Base-by-base conservation (phyloP, 345 rosid species). In the Physaria fendleri region DNA sequence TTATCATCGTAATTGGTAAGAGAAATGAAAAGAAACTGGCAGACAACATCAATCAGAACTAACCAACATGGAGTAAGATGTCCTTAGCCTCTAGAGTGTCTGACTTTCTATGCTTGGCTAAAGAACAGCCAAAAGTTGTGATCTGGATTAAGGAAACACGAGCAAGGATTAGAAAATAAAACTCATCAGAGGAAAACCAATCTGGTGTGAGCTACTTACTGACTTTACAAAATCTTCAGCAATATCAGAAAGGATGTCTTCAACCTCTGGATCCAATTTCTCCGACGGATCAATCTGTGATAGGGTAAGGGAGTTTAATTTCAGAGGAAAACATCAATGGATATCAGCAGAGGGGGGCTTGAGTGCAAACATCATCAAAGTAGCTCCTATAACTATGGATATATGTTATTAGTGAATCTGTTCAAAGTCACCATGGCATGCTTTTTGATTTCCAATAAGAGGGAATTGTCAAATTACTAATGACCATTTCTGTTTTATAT, bases 51-150 rank as follows among this genome's bases (percentile, higher is more conserved):
- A 49, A 35, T 20, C 63, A 75, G 42, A 69, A 80, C 89, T 55
- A 50, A 93, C 99, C 99, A 71, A 93, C 87, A 76, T 93, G 97
- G 57, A 87, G 72, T 71, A 93, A 86, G 71, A 93, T 83, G 74
- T 93, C 99, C 75, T 88, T 93, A 56, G 95, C 95, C 79, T 93
- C 99, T 77, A 93, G 73, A 30, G 82, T 81, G 52, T 84, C 85
- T 27, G 99, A 93, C 73, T 89, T 93, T 47, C 97, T 75, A 79
- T 89, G 99, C 77, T 89, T 93, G 43, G 99, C 99, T 68, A 93
- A 77, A 44, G 91, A 82, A 85, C 99, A 93, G 45, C 99, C 91
- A 73, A 93, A 93, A 17, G 95, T 72, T 42, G 97, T 89, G 64
- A 93, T 83, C 99, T 89, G 82, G 6, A 65, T 21, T 3, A 43